Evolutionary conservation across 192 early-diverging fungal species (phyloP).

Genomic region (Backusella mclennaniae): DNA sequence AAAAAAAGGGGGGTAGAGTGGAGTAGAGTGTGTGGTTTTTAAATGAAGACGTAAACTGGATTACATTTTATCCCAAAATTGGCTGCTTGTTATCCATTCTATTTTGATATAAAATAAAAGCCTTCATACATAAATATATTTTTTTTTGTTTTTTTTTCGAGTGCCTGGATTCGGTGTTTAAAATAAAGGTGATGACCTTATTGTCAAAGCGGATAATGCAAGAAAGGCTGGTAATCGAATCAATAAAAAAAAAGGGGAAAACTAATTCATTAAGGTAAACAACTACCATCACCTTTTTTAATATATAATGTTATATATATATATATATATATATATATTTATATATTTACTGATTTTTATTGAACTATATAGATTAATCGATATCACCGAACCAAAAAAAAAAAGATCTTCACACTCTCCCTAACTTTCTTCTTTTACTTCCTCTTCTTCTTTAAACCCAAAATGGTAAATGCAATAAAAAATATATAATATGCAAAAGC

Average conservation of each 20-base stretch:
- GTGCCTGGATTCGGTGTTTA: background rate
- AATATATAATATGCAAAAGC: background rate
- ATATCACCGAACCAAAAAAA: background rate
- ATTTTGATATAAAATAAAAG: background rate
- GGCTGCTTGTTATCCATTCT: background rate
- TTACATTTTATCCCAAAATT: background rate
- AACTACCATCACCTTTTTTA: background rate
- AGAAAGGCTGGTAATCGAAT: background rate
- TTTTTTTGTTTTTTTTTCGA: background rate
- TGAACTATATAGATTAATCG: background rate
- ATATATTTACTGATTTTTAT: background rate
- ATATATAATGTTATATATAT: background rate
- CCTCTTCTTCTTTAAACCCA: background rate
- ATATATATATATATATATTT: no score
- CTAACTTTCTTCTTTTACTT: background rate
- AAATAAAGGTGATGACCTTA: background rate
- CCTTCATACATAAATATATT: no score
- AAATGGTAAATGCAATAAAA: background rate
- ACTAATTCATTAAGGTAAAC: background rate
- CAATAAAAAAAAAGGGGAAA: background rate
- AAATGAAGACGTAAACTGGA: background rate
- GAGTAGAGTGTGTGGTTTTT: background rate
- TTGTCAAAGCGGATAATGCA: constrained; percentile 1
- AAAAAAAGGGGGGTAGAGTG: background rate
- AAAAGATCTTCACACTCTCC: background rate